Evolutionary conservation across 2,329 filamentous ascomycete species (phyloP).

Genomic region (Alternaria sp.): DNA sequence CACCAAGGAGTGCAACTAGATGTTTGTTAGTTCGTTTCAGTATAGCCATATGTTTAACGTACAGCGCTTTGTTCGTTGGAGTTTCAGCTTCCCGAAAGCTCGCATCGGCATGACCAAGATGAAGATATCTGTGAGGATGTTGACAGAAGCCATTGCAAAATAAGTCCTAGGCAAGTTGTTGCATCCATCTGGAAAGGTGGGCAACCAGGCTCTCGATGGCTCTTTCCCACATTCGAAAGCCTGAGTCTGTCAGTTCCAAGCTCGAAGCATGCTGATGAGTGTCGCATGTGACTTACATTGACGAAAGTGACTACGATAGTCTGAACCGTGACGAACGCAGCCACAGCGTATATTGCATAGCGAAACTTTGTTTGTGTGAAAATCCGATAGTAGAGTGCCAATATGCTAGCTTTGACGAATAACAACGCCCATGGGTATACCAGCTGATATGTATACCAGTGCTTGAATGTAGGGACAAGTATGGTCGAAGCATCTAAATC

Average conservation of each 20-base stretch:
- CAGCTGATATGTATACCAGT: conserved; percentile 35
- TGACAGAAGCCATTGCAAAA: conserved; percentile 30
- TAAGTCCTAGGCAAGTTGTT: conserved; percentile 31
- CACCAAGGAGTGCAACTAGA: conserved; percentile 25
- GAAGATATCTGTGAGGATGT: conserved; percentile 31
- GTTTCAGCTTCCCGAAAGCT: conserved; percentile 29
- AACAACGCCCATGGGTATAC: conserved; percentile 34
- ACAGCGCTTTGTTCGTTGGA: conserved; percentile 26
- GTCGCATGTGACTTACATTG: conserved; percentile 18
- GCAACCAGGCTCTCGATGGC: conserved; percentile 28
- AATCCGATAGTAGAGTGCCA: conserved; percentile 35
- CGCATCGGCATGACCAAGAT: conserved; percentile 32
- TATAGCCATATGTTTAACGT: neutral
- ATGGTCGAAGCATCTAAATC: neutral
- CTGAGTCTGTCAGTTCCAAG: conserved; percentile 12
- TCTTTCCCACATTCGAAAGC: conserved; percentile 31
- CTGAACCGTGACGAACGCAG: conserved; percentile 20
- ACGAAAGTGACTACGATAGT: conserved; percentile 27
- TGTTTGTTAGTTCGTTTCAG: no score
- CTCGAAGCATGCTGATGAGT: neutral
- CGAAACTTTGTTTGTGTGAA: conserved; percentile 27
- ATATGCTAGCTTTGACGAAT: conserved; percentile 35
- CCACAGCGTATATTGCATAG: conserved; percentile 15
- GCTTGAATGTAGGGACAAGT: neutral
- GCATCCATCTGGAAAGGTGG: conserved; percentile 32